A percentile compares a stretch with the other conserved stretches of the same genome.
Evolutionary conservation across 345 rosid species (phyloP).

Genomic region (thale cress (Arabidopsis thaliana)): DNA sequence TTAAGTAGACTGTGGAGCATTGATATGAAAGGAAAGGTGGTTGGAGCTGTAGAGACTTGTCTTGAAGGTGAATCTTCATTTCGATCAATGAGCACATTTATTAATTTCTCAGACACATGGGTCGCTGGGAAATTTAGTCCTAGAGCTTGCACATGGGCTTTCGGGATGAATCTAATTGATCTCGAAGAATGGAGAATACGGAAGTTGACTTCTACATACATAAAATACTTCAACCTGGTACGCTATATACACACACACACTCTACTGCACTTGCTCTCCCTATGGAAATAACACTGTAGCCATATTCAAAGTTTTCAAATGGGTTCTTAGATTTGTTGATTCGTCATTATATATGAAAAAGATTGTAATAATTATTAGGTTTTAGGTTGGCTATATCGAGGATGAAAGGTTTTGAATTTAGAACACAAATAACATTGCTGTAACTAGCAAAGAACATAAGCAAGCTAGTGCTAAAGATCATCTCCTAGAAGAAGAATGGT

Average conservation of each 20-base stretch:
- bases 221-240: conserved; percentile 75
- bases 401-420: conserved; percentile 1
- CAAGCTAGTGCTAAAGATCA: not conserved
- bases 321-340: not conserved
- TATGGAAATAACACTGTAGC: not conserved
- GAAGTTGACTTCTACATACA: conserved; percentile 62
- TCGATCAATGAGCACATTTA: conserved; percentile 59
- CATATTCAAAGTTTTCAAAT: not conserved
- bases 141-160: conserved; percentile 90
- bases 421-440: not conserved
- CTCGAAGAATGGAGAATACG: conserved; percentile 78
- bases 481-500: conserved; percentile 24
- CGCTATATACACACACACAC: conserved; percentile 10
- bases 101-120: conserved; percentile 76
- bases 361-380: not conserved
- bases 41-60: conserved; percentile 94
- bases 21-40: conserved; percentile 79
- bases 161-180: conserved; percentile 91
- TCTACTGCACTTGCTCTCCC: conserved; percentile 12
- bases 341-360: not conserved
- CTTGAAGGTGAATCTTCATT: conserved; percentile 61
- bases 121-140: conserved; percentile 62
- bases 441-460: conserved; percentile 22
- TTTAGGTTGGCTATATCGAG: not conserved
- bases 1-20: conserved; percentile 70